Conservation (phyloP, 139 green algal genomes). For the Pseudopediastrum boryanum region DNA sequence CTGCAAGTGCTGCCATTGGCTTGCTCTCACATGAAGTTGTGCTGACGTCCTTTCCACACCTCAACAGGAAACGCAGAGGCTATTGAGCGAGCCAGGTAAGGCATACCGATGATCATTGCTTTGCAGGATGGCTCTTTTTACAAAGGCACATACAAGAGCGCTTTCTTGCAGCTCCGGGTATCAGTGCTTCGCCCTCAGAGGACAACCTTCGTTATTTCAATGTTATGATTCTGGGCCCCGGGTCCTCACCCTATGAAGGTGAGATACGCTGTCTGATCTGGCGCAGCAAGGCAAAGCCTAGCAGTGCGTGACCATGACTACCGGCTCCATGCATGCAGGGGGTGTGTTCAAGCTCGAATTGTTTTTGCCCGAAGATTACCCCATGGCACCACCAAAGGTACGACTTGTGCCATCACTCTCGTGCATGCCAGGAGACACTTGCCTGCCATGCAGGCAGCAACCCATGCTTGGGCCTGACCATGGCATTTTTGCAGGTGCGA, state of each 20-base stretch:
- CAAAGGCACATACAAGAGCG: not conserved
- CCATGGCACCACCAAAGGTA: conserved; percentile 98
- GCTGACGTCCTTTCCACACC: not conserved
- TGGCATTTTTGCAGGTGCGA: conserved; percentile 71
- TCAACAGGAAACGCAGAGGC: conserved; percentile 91
- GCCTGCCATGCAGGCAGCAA: too few species aligned
- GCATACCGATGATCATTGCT: not conserved
- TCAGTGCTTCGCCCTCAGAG: conserved; percentile 92
- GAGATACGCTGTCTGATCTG: too few species aligned
- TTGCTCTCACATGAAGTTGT: not conserved
- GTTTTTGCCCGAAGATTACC: conserved; percentile 99
- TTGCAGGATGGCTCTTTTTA: not conserved
- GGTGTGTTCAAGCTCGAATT: conserved; percentile 98
- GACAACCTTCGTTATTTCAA: conserved; percentile 99
- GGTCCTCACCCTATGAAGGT: conserved; percentile 95
- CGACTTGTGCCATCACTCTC: too few species aligned
- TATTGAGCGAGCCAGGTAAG: conserved; percentile 94
- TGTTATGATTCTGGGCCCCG: conserved; percentile 95
- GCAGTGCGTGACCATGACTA: too few species aligned
- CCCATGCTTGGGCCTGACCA: too few species aligned
- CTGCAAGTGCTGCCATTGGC: not conserved
- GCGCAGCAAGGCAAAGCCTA: not conserved
- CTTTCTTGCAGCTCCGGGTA: conserved; percentile 83
- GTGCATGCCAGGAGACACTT: too few species aligned
- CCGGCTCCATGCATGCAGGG: conserved; percentile 50